These are phyloP conservation scores for Porphyrellus cyaneotinctus DNA, from an alignment of 768 basidiomycete species.

Conservation along the genomic window DNA sequence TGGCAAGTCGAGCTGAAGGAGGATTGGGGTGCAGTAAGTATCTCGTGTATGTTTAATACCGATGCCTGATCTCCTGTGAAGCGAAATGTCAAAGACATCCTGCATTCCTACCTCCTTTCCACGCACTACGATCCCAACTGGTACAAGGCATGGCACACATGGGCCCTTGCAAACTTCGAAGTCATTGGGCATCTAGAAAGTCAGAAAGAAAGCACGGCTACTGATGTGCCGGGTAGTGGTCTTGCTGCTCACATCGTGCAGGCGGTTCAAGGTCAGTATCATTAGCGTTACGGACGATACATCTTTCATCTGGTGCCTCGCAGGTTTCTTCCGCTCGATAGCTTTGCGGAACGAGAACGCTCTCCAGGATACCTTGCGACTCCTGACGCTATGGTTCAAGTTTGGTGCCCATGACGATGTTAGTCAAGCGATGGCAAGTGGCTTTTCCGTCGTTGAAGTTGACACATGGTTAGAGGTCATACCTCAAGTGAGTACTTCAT, in stretches of 20 bases:
- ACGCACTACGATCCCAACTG: slow-evolving; percentile 92
- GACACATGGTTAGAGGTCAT: slow-evolving; percentile 99
- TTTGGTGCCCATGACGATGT: slow-evolving; percentile 90
- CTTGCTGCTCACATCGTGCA: slow-evolving; percentile 85
- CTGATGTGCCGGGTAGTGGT: slow-evolving; percentile 56
- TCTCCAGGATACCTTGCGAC: slow-evolving; percentile 88
- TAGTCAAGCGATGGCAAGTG: slow-evolving; percentile 80
- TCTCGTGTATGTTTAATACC: background rate
- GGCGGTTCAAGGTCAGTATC: slow-evolving; percentile 72
- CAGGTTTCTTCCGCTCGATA: slow-evolving; percentile 95
- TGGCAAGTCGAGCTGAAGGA: slow-evolving; percentile 85
- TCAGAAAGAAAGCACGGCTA: slow-evolving; percentile 50
- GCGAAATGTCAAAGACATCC: slow-evolving; percentile 77
- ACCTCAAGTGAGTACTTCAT: slow-evolving; percentile 65
- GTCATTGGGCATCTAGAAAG: slow-evolving; percentile 80
- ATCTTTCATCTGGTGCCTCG: slow-evolving; percentile 6
- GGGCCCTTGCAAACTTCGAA: slow-evolving; percentile 96
- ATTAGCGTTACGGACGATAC: background rate
- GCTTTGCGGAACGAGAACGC: slow-evolving; percentile 85
- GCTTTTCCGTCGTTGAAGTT: slow-evolving; percentile 86
- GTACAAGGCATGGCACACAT: slow-evolving; percentile 99
- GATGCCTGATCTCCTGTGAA: slow-evolving; percentile 30
- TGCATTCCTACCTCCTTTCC: slow-evolving; percentile 80
- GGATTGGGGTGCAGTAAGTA: slow-evolving; percentile 72
- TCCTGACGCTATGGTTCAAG: slow-evolving; percentile 97